These are phyloP conservation scores for Quillaja saponaria DNA, from an alignment of 306 rosid species.

Conservation along the genomic window DNA sequence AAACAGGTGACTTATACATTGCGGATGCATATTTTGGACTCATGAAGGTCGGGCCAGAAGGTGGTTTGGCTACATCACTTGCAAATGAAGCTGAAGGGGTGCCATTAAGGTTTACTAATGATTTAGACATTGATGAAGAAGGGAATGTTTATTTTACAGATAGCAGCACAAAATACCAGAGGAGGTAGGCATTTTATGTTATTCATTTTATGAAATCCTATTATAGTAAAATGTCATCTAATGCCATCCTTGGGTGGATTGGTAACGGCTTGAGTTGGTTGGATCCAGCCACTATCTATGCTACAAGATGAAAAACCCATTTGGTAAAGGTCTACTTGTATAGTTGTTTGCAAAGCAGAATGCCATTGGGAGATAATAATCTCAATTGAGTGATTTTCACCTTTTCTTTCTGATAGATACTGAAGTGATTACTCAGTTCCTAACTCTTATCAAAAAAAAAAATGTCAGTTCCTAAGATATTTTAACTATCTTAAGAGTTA, in stretches of 20 bases:
- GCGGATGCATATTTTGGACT: slow-evolving; percentile 92
- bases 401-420: too few species aligned
- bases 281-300: not conserved
- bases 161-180: slow-evolving; percentile 62
- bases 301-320: slow-evolving; percentile 3
- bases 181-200: slow-evolving; percentile 58
- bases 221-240: not conserved
- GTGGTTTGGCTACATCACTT: slow-evolving; percentile 83
- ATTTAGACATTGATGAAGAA: slow-evolving; percentile 75
- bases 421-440: not conserved
- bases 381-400: too few species aligned
- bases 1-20: slow-evolving; percentile 85
- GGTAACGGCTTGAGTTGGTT: not conserved
- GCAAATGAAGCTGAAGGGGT: slow-evolving; percentile 81
- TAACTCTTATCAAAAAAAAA: too few species aligned
- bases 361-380: not conserved
- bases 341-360: not conserved
- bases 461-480: not conserved
- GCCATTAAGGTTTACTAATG: slow-evolving; percentile 74
- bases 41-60: slow-evolving; percentile 84
- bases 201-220: slow-evolving; percentile 1
- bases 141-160: slow-evolving; percentile 91
- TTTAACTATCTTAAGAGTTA: not conserved
- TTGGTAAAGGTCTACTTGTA: not conserved
- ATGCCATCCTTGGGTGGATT: not conserved